phyloP scores from a whole-genome alignment of 2,329 filamentous ascomycete genomes.

The Metarhizium guizhouense region DNA sequence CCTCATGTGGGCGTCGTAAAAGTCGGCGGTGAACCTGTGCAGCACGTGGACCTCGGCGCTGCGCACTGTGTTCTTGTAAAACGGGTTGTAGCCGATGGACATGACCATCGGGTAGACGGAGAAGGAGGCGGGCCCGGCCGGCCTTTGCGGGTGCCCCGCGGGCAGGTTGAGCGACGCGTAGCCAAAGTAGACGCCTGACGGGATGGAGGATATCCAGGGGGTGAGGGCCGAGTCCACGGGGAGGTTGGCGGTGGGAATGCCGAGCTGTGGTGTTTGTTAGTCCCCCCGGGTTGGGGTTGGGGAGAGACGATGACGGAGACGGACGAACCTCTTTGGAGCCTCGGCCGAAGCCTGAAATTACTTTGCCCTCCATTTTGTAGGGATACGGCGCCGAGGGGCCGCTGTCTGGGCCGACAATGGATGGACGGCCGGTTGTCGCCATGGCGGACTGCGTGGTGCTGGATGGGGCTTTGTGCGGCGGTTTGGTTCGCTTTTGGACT shows the following conservation, averaged over 20 bases:
- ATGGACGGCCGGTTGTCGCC: slow-evolving; percentile 39
- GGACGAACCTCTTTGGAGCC: slow-evolving; percentile 75
- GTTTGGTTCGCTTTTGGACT: background rate
- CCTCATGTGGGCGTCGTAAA: slow-evolving; percentile 75
- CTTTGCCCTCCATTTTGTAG: slow-evolving; percentile 71
- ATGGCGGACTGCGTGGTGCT: background rate
- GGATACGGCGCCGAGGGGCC: slow-evolving; percentile 77
- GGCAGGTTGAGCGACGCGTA: slow-evolving; percentile 67
- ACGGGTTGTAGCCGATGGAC: slow-evolving; percentile 94
- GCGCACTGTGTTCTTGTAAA: slow-evolving; percentile 84
- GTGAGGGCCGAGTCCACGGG: slow-evolving; percentile 55
- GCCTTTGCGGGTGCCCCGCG: slow-evolving; percentile 33
- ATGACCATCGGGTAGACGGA: slow-evolving; percentile 77
- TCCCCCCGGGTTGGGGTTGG: background rate
- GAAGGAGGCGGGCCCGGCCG: slow-evolving; percentile 15
- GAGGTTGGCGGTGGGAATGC: slow-evolving; percentile 94
- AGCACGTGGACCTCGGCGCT: slow-evolving; percentile 88
- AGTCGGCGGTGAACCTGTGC: slow-evolving; percentile 67
- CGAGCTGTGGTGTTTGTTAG: slow-evolving; percentile 50
- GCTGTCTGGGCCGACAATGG: slow-evolving; percentile 61
- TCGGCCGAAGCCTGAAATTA: slow-evolving; percentile 88
- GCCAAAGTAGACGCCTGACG: slow-evolving; percentile 88
- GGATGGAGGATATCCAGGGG: slow-evolving; percentile 53
- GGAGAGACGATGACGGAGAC: background rate
- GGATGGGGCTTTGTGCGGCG: background rate